phyloP scores from a whole-genome alignment of 805 yeast species.

The Ascoidea asiatica region DNA sequence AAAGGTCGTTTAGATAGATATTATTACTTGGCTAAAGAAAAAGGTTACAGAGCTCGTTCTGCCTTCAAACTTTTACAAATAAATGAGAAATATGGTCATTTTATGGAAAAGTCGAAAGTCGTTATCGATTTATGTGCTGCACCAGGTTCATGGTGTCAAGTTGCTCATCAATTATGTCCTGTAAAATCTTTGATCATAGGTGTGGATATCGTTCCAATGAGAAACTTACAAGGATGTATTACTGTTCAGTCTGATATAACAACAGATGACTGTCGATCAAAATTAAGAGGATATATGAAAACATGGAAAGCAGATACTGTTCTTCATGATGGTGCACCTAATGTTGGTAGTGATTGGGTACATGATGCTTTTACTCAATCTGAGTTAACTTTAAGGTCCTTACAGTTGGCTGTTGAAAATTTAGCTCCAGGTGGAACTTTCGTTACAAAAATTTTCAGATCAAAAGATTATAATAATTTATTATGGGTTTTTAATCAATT shows the following conservation, averaged over 20 bases:
- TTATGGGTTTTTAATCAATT: constrained; percentile 97
- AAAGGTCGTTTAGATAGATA: constrained; percentile 99
- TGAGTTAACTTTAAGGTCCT: constrained; percentile 85
- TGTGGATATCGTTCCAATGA: constrained; percentile 97
- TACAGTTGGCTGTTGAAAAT: constrained; percentile 89
- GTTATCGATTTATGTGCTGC: constrained; percentile 98
- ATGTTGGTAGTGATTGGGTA: constrained; percentile 99
- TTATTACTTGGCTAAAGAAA: constrained; percentile 92
- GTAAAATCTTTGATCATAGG: constrained; percentile 88
- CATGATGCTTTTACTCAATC: constrained; percentile 99
- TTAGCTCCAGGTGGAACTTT: constrained; percentile 86
- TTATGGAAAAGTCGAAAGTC: constrained; percentile 85
- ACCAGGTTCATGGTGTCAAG: constrained; percentile 99
- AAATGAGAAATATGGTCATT: constrained; percentile 93
- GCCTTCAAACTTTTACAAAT: constrained; percentile 91
- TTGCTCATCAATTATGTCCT: constrained; percentile 88
- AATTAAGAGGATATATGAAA: constrained; percentile 87
- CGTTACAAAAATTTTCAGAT: constrained; percentile 92
- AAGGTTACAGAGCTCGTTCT: constrained; percentile 98
- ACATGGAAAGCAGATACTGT: constrained; percentile 99
- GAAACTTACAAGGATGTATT: constrained; percentile 89
- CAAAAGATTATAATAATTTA: constrained; percentile 95
- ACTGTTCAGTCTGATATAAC: constrained; percentile 90
- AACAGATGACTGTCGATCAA: constrained; percentile 94
- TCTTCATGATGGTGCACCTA: constrained; percentile 99